Evolutionary conservation across 108 stramenopile species (phyloP).

Genomic region (Fragilaria radians): DNA sequence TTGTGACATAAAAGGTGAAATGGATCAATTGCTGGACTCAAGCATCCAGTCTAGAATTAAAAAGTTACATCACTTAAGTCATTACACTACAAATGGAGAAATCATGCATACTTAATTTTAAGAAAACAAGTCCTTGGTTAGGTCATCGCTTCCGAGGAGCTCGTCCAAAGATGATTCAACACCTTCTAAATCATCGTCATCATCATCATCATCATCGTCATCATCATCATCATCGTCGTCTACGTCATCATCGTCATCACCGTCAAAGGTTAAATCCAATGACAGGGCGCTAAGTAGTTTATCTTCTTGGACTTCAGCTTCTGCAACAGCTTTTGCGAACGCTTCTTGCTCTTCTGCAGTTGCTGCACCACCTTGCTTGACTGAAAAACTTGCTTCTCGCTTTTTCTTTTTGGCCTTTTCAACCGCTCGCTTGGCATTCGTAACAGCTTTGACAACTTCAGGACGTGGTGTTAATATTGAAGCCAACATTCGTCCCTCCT

Average conservation of each 20-base stretch:
- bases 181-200: constrained; percentile 30
- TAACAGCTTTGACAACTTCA: constrained; percentile 74
- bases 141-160: constrained; percentile 59
- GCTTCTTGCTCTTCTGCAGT: constrained; percentile 18
- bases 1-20: neutral
- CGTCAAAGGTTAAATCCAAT: constrained; percentile 4
- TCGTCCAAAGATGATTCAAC: constrained; percentile 68
- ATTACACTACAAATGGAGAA: no score
- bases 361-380: constrained; percentile 15
- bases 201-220: constrained; percentile 14
- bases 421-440: constrained; percentile 51
- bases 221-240: constrained; percentile 7
- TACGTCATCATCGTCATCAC: constrained; percentile 17
- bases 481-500: constrained; percentile 65
- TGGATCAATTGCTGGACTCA: neutral
- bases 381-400: constrained; percentile 22
- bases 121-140: constrained; percentile 71
- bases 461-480: constrained; percentile 62
- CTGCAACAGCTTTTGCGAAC: constrained; percentile 19
- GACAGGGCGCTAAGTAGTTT: neutral
- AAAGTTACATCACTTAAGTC: neutral
- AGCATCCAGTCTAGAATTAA: neutral
- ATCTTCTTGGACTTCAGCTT: constrained; percentile 8
- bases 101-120: no score
- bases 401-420: constrained; percentile 75